Conservation (phyloP, 164 flowering plant genomes). For the Vitis vinifera region DNA sequence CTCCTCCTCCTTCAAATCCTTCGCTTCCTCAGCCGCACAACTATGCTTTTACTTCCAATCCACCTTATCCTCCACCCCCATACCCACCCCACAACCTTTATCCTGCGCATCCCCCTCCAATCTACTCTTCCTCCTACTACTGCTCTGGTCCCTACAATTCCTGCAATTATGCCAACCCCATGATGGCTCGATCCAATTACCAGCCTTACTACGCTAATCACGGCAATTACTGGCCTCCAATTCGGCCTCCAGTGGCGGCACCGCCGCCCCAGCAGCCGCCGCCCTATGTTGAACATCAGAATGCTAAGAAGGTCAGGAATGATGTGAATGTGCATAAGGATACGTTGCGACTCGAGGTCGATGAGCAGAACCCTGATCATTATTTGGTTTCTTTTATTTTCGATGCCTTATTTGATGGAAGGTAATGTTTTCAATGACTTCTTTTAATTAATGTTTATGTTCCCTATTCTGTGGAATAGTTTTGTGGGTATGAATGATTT, state of each 20-base stretch:
- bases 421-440: constrained; percentile 35
- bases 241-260: constrained; percentile 19
- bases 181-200: constrained; percentile 23
- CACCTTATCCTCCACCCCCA: constrained; percentile 32
- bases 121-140: constrained; percentile 23
- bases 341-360: constrained; percentile 59
- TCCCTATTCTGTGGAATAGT: not conserved
- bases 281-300: constrained; percentile 67
- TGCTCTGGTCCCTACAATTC: constrained; percentile 12
- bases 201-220: constrained; percentile 35
- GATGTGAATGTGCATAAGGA: constrained; percentile 87
- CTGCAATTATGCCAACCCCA: constrained; percentile 17
- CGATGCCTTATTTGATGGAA: constrained; percentile 83
- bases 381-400: constrained; percentile 81
- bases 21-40: constrained; percentile 15
- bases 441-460: not conserved
- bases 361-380: constrained; percentile 64
- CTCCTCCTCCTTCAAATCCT: constrained; percentile 7
- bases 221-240: constrained; percentile 35
- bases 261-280: constrained; percentile 30
- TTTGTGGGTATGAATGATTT: not conserved
- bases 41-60: constrained; percentile 24
- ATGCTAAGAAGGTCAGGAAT: constrained; percentile 71
- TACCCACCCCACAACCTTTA: constrained; percentile 17
- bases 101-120: constrained; percentile 16